Base-by-base conservation (phyloP, 2,329 filamentous ascomycete genomes). In the Colletotrichum liriopes region DNA sequence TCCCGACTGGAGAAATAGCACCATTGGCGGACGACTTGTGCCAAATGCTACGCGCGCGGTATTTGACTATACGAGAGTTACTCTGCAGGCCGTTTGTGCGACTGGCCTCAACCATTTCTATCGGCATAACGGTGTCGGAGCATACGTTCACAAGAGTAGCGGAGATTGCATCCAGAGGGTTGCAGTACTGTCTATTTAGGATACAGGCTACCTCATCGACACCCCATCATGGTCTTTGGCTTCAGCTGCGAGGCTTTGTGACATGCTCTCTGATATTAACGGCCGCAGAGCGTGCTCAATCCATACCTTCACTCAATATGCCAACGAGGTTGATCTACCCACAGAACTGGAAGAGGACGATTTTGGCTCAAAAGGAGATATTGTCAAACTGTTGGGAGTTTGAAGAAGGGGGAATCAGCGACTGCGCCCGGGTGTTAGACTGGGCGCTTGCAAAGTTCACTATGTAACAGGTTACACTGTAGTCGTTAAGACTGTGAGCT, bases 401-500 rank as follows among this genome's bases (percentile, higher is more conserved):
- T 16, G 65, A 65, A 7, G 70, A 72, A 54, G 70, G 70, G 23
- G 70, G 70, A n/a, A 72, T 72, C 14, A 69, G 59, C n/a, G 66
- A 72, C 45, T 72, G 70, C 6, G 70, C 65, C 3, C 60, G 54
- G 14, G 70, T 72, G 0, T 16, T 72, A 20, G 70, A 72, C 47
- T 72, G 70, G 70, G 70, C 65, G n/a, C 65, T 72, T 14, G 70
- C 65, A 32, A 72, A 60, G 39, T 72, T 72, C 20, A 58, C 52
- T 4, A 6, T 65, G 11, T 69, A 49, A 11, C 20, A 23, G 41
- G 18, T 45, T 51, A 35, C 29, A 35, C 18, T 20, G 29, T 18
- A n/a, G 9, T 8, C 9, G 6, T 54, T 20, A 6, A 12, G 2
- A 35, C 14, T 18, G 3, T 7, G 26, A 35, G 1, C 39, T 35